phyloP scores from a whole-genome alignment of 23 red algal species.

The Gracilaria gracilis region DNA sequence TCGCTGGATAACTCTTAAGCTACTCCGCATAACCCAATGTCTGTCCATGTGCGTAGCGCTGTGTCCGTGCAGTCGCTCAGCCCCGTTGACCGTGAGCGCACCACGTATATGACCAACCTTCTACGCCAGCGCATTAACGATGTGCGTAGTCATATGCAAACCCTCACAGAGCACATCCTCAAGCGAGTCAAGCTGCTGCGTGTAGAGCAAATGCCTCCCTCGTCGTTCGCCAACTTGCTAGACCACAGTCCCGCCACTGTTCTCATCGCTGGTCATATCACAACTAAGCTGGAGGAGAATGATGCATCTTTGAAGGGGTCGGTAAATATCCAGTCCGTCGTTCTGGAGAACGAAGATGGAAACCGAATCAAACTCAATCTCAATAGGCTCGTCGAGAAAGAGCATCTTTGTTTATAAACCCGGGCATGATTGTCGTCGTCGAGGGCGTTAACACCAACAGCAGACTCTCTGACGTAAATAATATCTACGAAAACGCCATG shows the following conservation, averaged over 20 bases:
- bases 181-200: not conserved
- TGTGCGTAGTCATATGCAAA: constrained; percentile 6
- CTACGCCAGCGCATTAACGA: constrained; percentile 13
- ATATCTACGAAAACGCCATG: constrained; percentile 70
- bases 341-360: constrained; percentile 69
- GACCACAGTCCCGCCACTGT: not conserved
- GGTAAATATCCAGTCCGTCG: constrained; percentile 52
- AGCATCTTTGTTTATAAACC: constrained; percentile 53
- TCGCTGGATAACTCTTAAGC: not conserved
- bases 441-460: constrained; percentile 77
- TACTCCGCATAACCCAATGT: not conserved
- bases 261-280: constrained; percentile 32
- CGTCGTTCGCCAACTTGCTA: not conserved
- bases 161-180: not conserved
- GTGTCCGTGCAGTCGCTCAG: not conserved
- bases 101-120: constrained; percentile 50
- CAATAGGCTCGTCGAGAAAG: not conserved
- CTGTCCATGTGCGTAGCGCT: not conserved
- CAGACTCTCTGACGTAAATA: constrained; percentile 48
- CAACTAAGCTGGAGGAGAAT: constrained; percentile 46
- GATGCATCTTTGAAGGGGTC: not conserved
- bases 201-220: constrained; percentile 11
- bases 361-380: constrained; percentile 58
- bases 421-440: constrained; percentile 62
- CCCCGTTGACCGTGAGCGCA: not conserved